These are phyloP conservation scores for Puccinia sorghi DNA, from an alignment of 1,284 basidiomycete species.

Conservation along the genomic window DNA sequence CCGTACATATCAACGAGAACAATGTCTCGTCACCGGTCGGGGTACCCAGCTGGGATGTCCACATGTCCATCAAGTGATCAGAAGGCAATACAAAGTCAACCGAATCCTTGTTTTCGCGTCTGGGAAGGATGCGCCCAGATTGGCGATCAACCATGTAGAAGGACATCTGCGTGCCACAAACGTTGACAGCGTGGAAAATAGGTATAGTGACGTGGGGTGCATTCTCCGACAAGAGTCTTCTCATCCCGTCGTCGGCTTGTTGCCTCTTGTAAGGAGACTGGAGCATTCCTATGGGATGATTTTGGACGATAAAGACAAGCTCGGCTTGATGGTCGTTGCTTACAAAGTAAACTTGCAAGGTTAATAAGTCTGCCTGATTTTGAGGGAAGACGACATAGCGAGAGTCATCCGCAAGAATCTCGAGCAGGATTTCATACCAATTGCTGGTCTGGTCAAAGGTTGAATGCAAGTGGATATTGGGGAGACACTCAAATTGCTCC, in stretches of 20 bases:
- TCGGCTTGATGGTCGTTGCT: background rate
- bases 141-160: constrained; percentile 41
- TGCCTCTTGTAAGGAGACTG: constrained; percentile 23
- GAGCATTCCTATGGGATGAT: background rate
- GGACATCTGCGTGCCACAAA: constrained; percentile 18
- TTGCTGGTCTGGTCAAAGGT: constrained; percentile 1
- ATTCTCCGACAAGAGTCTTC: constrained; percentile 14
- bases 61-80: constrained; percentile 26
- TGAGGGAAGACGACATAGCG: constrained; percentile 17
- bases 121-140: constrained; percentile 29
- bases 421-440: constrained; percentile 23
- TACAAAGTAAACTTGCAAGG: constrained; percentile 20
- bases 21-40: constrained; percentile 22
- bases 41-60: constrained; percentile 30
- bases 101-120: background rate
- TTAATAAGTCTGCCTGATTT: background rate
- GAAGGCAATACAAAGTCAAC: constrained; percentile 18
- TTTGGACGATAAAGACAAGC: constrained; percentile 27
- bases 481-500: background rate
- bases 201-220: constrained; percentile 17
- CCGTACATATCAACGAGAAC: constrained; percentile 15
- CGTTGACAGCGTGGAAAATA: constrained; percentile 27
- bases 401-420: constrained; percentile 22
- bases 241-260: constrained; percentile 35
- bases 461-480: background rate